A percentile compares a stretch with the other conserved stretches of the same genome.
Evolutionary conservation across 148 eudicot species (phyloP).

Genomic region (Rhododendron simsii): DNA sequence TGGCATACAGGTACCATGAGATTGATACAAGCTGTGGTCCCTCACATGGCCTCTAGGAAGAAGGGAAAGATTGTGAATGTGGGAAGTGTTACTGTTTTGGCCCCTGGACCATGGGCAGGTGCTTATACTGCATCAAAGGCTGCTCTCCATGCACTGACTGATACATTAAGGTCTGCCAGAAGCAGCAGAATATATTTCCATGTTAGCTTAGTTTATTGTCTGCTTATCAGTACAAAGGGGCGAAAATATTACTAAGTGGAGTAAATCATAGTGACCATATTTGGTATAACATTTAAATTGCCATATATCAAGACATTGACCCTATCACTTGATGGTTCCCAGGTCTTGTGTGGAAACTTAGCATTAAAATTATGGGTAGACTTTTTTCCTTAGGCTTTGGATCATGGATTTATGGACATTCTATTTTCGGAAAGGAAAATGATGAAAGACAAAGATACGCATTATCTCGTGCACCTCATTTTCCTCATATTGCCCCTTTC

Average conservation of each 20-base stretch:
- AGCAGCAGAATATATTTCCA: conserved; percentile 8
- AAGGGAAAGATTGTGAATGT: conserved; percentile 84
- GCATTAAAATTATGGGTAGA: background rate
- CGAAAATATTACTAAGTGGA: background rate
- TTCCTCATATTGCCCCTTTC: background rate
- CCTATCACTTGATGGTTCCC: background rate
- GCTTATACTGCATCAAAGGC: conserved; percentile 83
- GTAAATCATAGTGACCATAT: background rate
- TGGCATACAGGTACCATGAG: conserved; percentile 51
- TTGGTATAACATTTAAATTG: background rate
- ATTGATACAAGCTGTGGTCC: conserved; percentile 86
- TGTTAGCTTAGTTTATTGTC: background rate
- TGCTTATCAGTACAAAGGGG: background rate
- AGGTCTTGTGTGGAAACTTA: background rate
- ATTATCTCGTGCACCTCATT: background rate
- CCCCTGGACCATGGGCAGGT: conserved; percentile 87
- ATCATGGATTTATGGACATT: background rate
- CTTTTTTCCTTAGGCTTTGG: background rate
- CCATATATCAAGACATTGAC: background rate
- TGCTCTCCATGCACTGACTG: conserved; percentile 71
- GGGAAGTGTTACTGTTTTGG: conserved; percentile 70
- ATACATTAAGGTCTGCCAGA: conserved; percentile 53
- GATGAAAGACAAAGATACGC: background rate
- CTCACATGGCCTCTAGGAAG: conserved; percentile 76
- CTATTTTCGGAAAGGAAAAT: background rate